Evolutionary conservation across 495 filamentous ascomycete species (phyloP), one percentile per base, ranked within the genome.

Genomic region (Aspergillus diversus): DNA sequence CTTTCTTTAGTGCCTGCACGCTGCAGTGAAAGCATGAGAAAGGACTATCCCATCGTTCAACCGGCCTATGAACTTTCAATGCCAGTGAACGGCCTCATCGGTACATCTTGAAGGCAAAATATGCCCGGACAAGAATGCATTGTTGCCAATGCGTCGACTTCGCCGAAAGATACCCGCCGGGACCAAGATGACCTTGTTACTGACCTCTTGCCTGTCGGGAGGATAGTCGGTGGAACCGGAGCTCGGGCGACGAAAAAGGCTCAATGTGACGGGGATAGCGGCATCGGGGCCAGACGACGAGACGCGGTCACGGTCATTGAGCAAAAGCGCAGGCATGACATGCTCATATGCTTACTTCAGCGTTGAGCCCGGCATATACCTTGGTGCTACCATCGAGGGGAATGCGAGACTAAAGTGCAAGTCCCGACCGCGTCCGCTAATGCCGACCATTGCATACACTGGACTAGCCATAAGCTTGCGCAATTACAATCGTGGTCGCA

Each of bases 141-240:
- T 17, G 21, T 27, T 49, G 47, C n/a, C n/a, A 16, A 49, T 49
- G n/a, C n/a, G 47, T 16, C 47, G n/a, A 17, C n/a, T 49, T 11
- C 47, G 8, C 13, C n/a, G 47, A n/a, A n/a, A n/a, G n/a, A 49
- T 49, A 49, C n/a, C 47, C 47, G 8, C n/a, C 13, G 47, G 47
- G 7, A 49, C 47, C n/a, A 49, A 49, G 13, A 31, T 53, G 50
- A 33, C 50, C 12, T 15, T 53, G 9, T 53, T 53, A 7, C 5
- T 33, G 27, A 53, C 50, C 32, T 53, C 50, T 15, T 53, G 50
- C 33, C 33, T 33, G 21, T 53, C 50, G 27, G 50, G 50, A 32
- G 50, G 50, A 9, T 53, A 31, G 50, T 33, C 33, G 32, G 50
- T 53, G 8, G 50, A 33, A 7, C 50, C 50, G 12, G 32, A 53